Conservation (phyloP, 495 filamentous ascomycete genomes). For the Apodospora peruviana region DNA sequence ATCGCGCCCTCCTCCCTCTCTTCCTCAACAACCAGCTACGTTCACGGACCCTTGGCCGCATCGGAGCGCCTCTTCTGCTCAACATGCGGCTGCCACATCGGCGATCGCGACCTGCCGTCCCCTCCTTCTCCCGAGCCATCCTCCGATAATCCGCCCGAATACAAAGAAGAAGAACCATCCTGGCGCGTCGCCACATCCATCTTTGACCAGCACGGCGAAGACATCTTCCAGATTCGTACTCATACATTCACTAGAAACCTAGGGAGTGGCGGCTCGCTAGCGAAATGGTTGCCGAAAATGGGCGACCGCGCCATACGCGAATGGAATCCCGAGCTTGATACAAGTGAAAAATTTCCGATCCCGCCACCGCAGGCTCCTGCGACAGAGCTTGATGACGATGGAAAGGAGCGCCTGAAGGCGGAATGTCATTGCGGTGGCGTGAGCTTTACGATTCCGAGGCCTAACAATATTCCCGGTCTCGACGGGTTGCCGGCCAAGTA, state of each 20-base stretch:
- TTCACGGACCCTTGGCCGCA: constrained; percentile 32
- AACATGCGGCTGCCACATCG: constrained; percentile 60
- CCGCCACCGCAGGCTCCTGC: constrained; percentile 5
- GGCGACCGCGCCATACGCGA: constrained; percentile 24
- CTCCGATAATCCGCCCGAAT: neutral
- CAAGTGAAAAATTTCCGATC: constrained; percentile 7
- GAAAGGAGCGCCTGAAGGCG: constrained; percentile 25
- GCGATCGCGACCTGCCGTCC: constrained; percentile 36
- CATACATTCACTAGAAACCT: constrained; percentile 28
- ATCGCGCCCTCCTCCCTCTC: constrained; percentile 32
- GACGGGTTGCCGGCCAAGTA: constrained; percentile 7
- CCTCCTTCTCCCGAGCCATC: constrained; percentile 25
- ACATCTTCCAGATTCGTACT: constrained; percentile 32
- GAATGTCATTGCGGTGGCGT: constrained; percentile 43
- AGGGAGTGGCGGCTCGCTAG: no score
- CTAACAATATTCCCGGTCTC: constrained; percentile 10
- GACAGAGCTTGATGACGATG: constrained; percentile 12
- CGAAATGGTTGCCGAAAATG: constrained; percentile 38
- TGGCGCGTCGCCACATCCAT: constrained; percentile 29
- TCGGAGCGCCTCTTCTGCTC: constrained; percentile 60
- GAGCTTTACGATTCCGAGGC: constrained; percentile 35
- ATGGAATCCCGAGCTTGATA: constrained; percentile 19
- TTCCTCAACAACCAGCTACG: constrained; percentile 42
- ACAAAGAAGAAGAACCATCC: no score
- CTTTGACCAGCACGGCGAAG: constrained; percentile 22